Base-by-base conservation (phyloP, 768 basidiomycete species). In the Lactarius pseudohatsudake region DNA sequence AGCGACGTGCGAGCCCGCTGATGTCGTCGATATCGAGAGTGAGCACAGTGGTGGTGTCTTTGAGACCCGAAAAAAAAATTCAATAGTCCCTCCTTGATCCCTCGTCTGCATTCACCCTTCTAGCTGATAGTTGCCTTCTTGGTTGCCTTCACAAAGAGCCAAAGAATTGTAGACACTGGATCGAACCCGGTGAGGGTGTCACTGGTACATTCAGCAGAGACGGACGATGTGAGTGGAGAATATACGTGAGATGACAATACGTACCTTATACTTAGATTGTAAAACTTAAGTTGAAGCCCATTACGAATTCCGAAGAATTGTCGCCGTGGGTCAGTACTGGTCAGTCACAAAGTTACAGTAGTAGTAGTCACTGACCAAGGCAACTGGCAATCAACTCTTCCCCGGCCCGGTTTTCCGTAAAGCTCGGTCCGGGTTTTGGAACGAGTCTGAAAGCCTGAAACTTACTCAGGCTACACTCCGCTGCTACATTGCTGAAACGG, bases 81-180 rank as follows among this genome's bases (percentile, higher is more conserved):
- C 69, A 6, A 50, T 26, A 10, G 26, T 59, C 84, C 86, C 80
- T 90, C 85, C 34, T 75, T 83, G 20, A 88, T 85, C 54, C 81
- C 81, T 47, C 81, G 74, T 86, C 85, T 0, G 86, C 84, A 71
- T 83, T 81, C 30, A 77, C 73, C 36, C 86, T n/a, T 80, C 77
- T 74, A 88, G 80, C 73, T 89, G 86, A 75, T 89, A 90, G 11
- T 85, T 86, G 28, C 85, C 80, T 82, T 59, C 4, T 34, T 89
- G 89, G 13, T 85, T 86, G 30, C 85, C 80, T 82, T 59, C 4
- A 41, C 3, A 20, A 59, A 22, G 36, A 15, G 22, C 53, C 18
- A 55, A 45, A 10, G 3, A 4, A 4, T 15, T 41, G 2, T 5
- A 20, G 18, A 36, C 10, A n/a, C 22, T 28, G 32, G 16, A 43